A percentile compares a stretch with the other conserved stretches of the same genome.
phyloP scores from a whole-genome alignment of 441 rosid species.

The Aquilaria agallochum region DNA sequence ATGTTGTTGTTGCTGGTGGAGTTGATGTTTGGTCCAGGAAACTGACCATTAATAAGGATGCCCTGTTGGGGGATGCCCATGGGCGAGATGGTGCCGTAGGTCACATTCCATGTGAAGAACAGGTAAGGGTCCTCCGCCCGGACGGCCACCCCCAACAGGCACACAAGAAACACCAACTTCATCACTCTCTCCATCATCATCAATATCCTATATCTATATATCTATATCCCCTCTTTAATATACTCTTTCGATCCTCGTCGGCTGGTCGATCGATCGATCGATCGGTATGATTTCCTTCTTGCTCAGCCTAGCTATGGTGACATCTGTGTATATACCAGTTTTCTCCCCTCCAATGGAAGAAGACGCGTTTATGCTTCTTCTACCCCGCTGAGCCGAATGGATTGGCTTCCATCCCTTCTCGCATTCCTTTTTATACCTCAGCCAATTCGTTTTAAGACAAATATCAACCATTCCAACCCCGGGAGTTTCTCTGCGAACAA shows the following conservation, averaged over 20 bases:
- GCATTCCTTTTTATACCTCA: not conserved
- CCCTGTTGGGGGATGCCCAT: conserved; percentile 53
- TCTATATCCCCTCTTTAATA: not conserved
- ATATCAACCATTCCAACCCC: conserved; percentile 1
- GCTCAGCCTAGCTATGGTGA: too few species aligned
- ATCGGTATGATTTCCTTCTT: not conserved
- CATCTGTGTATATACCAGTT: too few species aligned
- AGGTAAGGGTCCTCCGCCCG: conserved; percentile 55
- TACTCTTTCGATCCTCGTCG: not conserved
- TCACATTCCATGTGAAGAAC: conserved; percentile 57
- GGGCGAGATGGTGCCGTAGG: conserved; percentile 59
- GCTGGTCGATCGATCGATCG: not conserved
- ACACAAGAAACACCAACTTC: conserved; percentile 25
- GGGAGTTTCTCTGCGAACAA: not conserved
- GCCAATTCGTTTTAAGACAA: too few species aligned
- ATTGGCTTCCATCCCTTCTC: too few species aligned
- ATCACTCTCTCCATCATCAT: conserved; percentile 17
- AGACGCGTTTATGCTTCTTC: not conserved
- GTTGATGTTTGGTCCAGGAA: conserved; percentile 71
- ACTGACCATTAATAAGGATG: conserved; percentile 61
- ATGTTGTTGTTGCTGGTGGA: conserved; percentile 65
- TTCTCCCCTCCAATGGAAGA: too few species aligned
- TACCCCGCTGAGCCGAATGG: not conserved
- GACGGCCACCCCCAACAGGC: conserved; percentile 30
- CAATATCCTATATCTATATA: not conserved